Evolutionary conservation across 345 rosid species (phyloP).

Genomic region (Syzygium grande): DNA sequence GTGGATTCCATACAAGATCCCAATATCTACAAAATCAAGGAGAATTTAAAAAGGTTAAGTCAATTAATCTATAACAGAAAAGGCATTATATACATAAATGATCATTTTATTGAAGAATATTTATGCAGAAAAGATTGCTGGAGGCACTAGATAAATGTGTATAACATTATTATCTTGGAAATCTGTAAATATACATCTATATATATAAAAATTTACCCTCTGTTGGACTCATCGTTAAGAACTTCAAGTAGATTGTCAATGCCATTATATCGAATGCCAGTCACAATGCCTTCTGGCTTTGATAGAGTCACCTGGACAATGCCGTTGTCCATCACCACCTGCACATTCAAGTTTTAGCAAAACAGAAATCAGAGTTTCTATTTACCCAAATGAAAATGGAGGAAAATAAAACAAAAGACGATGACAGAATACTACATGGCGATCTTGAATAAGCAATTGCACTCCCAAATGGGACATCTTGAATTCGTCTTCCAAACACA

Average conservation of each 20-base stretch:
- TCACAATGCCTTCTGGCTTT: conserved; percentile 72
- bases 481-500: background rate
- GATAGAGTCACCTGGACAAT: conserved; percentile 59
- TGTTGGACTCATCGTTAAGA: conserved; percentile 59
- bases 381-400: conserved; percentile 1
- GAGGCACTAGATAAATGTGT: background rate
- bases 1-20: conserved; percentile 67
- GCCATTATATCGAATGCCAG: conserved; percentile 54
- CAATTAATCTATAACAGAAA: background rate
- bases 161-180: background rate
- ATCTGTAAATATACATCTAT: background rate
- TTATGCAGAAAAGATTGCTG: background rate
- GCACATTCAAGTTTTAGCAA: conserved; percentile 1
- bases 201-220: conserved; percentile 51
- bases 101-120: background rate
- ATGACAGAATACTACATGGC: conserved; percentile 11
- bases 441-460: conserved; percentile 17
- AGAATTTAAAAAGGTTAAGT: background rate
- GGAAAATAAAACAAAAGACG: background rate
- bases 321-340: conserved; percentile 89
- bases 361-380: background rate
- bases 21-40: conserved; percentile 43
- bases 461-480: conserved; percentile 19
- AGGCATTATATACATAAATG: no score
- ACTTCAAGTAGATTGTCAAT: conserved; percentile 86